These are phyloP conservation scores for Fusarium clavum DNA, from an alignment of 2,329 filamentous ascomycete species.

Conservation along the genomic window DNA sequence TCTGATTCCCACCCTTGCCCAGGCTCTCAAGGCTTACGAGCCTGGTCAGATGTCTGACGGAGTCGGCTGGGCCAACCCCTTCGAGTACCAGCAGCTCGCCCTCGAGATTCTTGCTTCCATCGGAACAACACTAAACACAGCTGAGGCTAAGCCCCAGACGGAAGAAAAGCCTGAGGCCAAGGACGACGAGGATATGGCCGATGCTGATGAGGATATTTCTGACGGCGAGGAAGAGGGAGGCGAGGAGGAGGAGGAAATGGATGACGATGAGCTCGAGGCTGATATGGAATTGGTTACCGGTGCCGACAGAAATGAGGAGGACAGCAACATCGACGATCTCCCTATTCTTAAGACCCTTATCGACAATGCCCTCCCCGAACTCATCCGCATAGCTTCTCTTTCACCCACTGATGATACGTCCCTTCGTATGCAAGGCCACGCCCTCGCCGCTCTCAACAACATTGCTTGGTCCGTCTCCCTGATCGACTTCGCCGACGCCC, in stretches of 20 bases:
- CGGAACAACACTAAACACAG: conserved; percentile 66
- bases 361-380: conserved; percentile 53
- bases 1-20: conserved; percentile 53
- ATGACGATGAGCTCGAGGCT: conserved; percentile 67
- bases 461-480: conserved; percentile 74
- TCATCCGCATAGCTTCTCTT: conserved; percentile 61
- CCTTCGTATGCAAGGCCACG: conserved; percentile 62
- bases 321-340: conserved; percentile 60
- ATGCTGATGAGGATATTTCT: conserved; percentile 53
- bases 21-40: conserved; percentile 46
- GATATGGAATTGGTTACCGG: conserved; percentile 75
- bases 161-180: conserved; percentile 55
- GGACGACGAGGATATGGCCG: conserved; percentile 55
- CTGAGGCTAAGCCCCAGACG: conserved; percentile 53
- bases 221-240: conserved; percentile 52
- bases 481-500: conserved; percentile 67
- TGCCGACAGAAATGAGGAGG: conserved; percentile 55
- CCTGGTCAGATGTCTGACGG: conserved; percentile 49
- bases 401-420: conserved; percentile 56
- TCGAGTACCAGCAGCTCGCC: conserved; percentile 64
- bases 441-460: conserved; percentile 73
- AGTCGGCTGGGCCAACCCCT: conserved; percentile 54
- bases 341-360: conserved; percentile 62
- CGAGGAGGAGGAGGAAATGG: conserved; percentile 64
- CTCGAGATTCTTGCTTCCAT: conserved; percentile 74